These are phyloP conservation scores for Ascochyta lentis DNA, from an alignment of 2,329 filamentous ascomycete genomes.

Conservation along the genomic window DNA sequence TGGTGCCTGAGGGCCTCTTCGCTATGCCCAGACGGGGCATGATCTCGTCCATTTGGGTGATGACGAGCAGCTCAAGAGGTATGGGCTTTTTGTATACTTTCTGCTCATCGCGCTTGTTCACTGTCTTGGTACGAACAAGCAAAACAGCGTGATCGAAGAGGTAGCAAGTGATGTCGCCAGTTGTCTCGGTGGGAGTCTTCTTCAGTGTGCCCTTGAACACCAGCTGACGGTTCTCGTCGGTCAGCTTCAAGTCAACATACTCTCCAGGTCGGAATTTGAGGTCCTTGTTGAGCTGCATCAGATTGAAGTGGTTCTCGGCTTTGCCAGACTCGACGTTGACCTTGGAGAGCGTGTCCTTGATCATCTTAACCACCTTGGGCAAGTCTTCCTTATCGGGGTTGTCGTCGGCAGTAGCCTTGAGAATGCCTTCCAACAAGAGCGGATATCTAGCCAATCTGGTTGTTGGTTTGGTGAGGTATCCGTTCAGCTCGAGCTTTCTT, in stretches of 20 bases:
- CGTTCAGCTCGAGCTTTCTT: constrained; percentile 93
- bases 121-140: constrained; percentile 86
- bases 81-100: constrained; percentile 97
- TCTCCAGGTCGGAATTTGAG: constrained; percentile 90
- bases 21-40: constrained; percentile 79
- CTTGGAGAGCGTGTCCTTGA: constrained; percentile 83
- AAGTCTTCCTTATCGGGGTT: constrained; percentile 92
- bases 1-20: constrained; percentile 82
- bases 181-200: constrained; percentile 85
- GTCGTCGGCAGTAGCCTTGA: constrained; percentile 88
- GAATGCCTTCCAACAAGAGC: constrained; percentile 84
- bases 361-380: constrained; percentile 84
- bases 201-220: constrained; percentile 95
- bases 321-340: constrained; percentile 97
- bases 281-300: constrained; percentile 89
- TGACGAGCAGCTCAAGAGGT: constrained; percentile 88
- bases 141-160: constrained; percentile 96
- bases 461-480: constrained; percentile 96
- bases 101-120: constrained; percentile 91
- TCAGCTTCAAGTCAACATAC: constrained; percentile 90
- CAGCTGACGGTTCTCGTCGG: constrained; percentile 89
- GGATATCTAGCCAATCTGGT: constrained; percentile 94
- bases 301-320: constrained; percentile 95
- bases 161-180: constrained; percentile 86
- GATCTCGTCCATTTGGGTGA: constrained; percentile 96